These are phyloP conservation scores for Starmerella cellae DNA, from an alignment of 805 yeast genomes.

Conservation along the genomic window DNA sequence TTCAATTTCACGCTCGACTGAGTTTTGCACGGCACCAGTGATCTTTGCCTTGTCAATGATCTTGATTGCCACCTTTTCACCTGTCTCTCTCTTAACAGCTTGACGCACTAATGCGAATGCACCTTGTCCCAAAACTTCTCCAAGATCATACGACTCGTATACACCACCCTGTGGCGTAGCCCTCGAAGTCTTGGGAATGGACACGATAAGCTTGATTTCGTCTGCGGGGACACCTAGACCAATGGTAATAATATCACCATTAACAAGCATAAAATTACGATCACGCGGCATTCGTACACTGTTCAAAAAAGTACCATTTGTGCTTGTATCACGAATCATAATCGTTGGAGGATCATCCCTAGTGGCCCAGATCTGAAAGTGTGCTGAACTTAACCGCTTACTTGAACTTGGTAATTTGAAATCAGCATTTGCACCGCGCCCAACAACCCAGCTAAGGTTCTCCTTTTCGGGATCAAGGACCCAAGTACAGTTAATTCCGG, in stretches of 20 bases:
- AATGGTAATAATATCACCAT: conserved; percentile 86
- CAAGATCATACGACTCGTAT: conserved; percentile 58
- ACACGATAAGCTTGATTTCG: conserved; percentile 35
- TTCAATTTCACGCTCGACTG: conserved; percentile 55
- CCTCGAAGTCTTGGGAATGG: conserved; percentile 23
- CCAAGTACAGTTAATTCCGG: conserved; percentile 19
- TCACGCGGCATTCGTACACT: conserved; percentile 58
- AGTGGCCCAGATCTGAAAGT: conserved; percentile 58
- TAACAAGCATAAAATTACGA: conserved; percentile 65
- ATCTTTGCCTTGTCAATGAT: conserved; percentile 74
- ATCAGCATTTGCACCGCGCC: conserved; percentile 58
- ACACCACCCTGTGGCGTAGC: conserved; percentile 39
- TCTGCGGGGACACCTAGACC: conserved; percentile 78
- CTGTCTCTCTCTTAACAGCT: conserved; percentile 74
- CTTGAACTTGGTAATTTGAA: conserved; percentile 48
- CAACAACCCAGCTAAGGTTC: conserved; percentile 47
- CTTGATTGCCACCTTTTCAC: conserved; percentile 79
- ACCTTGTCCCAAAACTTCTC: conserved; percentile 90
- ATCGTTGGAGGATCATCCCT: conserved; percentile 33
- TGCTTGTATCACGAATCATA: conserved; percentile 63
- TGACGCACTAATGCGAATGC: conserved; percentile 94
- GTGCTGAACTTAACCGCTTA: conserved; percentile 54
- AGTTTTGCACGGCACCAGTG: conserved; percentile 63
- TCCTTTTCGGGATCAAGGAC: conserved; percentile 10
- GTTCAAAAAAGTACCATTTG: conserved; percentile 88